Percentiles rank a stretch among this genome's conserved stretches.
These are phyloP conservation scores for Trichoderma simmonsii DNA, from an alignment of 2,329 filamentous ascomycete species.

Conservation along the genomic window DNA sequence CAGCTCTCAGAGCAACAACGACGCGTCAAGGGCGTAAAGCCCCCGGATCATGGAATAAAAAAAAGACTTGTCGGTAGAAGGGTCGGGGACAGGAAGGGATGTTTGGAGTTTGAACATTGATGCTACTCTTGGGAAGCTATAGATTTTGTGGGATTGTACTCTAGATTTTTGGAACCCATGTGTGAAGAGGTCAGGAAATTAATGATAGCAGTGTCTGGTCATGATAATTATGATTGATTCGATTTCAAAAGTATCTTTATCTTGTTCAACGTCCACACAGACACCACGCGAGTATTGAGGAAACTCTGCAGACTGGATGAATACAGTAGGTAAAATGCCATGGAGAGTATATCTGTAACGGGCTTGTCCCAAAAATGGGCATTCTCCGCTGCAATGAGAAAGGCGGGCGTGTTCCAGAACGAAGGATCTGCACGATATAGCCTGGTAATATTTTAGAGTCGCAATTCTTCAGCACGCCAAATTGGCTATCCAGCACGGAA, in stretches of 20 bases:
- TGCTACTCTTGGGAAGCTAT: slow-evolving; percentile 14
- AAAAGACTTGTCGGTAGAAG: background rate
- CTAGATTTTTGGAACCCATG: slow-evolving; percentile 10
- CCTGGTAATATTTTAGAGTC: background rate
- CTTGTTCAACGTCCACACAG: background rate
- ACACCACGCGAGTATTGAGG: background rate
- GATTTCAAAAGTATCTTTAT: background rate
- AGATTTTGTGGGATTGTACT: slow-evolving; percentile 17
- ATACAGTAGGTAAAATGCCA: background rate
- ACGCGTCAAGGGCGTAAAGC: slow-evolving; percentile 59
- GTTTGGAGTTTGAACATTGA: slow-evolving; percentile 12
- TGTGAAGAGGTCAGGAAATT: slow-evolving; percentile 6
- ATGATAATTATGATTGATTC: slow-evolving; percentile 4
- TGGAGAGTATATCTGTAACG: background rate
- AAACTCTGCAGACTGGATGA: background rate
- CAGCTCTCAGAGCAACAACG: slow-evolving; percentile 81
- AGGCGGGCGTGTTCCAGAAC: background rate
- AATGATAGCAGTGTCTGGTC: slow-evolving; percentile 7
- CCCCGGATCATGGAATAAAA: background rate
- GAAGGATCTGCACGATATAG: slow-evolving; percentile 10
- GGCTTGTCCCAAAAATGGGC: background rate
- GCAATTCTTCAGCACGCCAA: background rate
- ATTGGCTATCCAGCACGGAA: background rate
- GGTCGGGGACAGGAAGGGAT: background rate
- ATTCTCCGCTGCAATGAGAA: background rate